These are phyloP conservation scores for Eragrostis curvula DNA, from an alignment of 176 grass and related monocot genomes.

Conservation along the genomic window DNA sequence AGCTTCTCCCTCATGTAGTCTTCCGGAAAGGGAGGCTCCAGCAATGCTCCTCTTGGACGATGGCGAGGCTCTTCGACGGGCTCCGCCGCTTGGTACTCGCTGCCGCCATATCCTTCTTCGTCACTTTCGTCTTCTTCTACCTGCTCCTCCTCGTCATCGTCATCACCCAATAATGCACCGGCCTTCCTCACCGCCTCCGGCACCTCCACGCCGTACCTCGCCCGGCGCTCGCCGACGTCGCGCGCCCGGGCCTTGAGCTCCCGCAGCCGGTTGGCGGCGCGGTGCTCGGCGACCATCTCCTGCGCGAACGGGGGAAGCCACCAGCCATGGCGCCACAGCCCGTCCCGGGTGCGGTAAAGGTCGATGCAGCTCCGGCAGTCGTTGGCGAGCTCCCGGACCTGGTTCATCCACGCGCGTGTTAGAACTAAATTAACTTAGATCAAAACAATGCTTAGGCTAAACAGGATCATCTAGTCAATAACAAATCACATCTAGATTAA, in stretches of 20 bases:
- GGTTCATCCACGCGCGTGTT: constrained; percentile 8
- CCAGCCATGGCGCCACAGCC: background rate
- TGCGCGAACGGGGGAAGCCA: background rate
- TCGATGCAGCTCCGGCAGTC: constrained; percentile 4
- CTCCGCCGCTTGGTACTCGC: too few species aligned
- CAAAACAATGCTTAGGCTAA: too few species aligned
- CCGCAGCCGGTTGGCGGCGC: background rate
- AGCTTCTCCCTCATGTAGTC: too few species aligned
- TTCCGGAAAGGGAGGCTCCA: too few species aligned
- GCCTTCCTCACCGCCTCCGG: too few species aligned
- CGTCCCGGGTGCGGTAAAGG: background rate
- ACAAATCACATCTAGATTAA: too few species aligned
- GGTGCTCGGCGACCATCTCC: background rate
- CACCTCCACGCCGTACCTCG: background rate
- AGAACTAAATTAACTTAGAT: too few species aligned
- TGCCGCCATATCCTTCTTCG: fast-evolving
- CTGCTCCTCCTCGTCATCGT: too few species aligned
- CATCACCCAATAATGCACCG: too few species aligned
- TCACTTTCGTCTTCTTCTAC: background rate
- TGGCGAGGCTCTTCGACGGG: background rate
- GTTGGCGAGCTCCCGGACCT: background rate
- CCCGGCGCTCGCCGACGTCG: background rate
- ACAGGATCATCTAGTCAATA: too few species aligned
- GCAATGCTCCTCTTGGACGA: too few species aligned
- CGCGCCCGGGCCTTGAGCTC: background rate